Evolutionary conservation across 192 early-diverging fungal species (phyloP).

Genomic region (Linderina pennispora): DNA sequence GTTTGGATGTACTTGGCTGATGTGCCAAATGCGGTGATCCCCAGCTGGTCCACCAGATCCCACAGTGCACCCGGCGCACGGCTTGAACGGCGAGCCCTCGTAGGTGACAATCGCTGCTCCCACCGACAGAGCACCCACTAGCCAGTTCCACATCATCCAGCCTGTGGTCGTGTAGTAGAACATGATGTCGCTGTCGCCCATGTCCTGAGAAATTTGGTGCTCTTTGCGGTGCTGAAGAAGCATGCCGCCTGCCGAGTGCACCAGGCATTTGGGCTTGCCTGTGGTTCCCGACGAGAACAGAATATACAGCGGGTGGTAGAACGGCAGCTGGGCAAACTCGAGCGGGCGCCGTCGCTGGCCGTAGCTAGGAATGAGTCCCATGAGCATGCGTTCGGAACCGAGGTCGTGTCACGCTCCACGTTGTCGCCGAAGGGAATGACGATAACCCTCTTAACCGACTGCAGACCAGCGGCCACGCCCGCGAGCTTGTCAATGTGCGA

Average conservation of each 20-base stretch:
- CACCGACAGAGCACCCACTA: slow-evolving; percentile 70
- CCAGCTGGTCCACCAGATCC: slow-evolving; percentile 67
- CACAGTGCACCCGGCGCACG: slow-evolving; percentile 65
- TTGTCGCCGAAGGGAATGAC: slow-evolving; percentile 67
- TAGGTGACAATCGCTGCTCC: slow-evolving; percentile 79
- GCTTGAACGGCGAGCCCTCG: slow-evolving; percentile 94
- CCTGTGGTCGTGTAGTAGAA: slow-evolving; percentile 91
- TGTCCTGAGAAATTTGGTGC: slow-evolving; percentile 79
- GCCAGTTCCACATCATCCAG: slow-evolving; percentile 99
- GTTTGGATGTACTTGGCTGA: slow-evolving; percentile 95
- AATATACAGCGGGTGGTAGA: slow-evolving; percentile 88
- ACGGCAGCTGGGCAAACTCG: slow-evolving; percentile 78
- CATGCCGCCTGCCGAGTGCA: slow-evolving; percentile 86
- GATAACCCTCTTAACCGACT: slow-evolving; percentile 66
- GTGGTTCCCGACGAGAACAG: slow-evolving; percentile 94
- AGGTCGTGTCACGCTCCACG: slow-evolving; percentile 14
- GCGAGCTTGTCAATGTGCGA: slow-evolving; percentile 73
- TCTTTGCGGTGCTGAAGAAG: slow-evolving; percentile 94
- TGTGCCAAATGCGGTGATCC: slow-evolving; percentile 85
- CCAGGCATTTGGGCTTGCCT: slow-evolving; percentile 93
- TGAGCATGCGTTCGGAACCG: slow-evolving; percentile 18
- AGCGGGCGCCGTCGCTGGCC: slow-evolving; percentile 38
- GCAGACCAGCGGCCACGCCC: slow-evolving; percentile 61
- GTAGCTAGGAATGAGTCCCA: slow-evolving; percentile 54
- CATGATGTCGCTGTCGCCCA: slow-evolving; percentile 68